A percentile compares a stretch with the other conserved stretches of the same genome.
phyloP scores from a whole-genome alignment of 1,284 basidiomycete species.

The Flammula alnicola region DNA sequence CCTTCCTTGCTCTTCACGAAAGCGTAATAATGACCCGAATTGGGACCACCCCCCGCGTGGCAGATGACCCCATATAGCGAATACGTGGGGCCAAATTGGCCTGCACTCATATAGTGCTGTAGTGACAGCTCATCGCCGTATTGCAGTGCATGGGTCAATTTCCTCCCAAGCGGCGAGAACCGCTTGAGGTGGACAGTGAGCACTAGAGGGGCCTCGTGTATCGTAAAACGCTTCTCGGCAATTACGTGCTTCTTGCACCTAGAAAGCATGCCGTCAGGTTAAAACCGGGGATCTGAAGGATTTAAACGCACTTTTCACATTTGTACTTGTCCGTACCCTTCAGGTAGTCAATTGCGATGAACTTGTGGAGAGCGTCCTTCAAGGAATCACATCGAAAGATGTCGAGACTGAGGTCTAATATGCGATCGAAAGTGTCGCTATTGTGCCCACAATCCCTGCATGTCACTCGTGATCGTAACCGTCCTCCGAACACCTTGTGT shows the following conservation, averaged over 20 bases:
- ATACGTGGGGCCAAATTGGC: conserved; percentile 79
- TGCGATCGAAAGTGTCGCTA: conserved; percentile 96
- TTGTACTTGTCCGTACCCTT: conserved; percentile 96
- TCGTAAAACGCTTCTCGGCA: conserved; percentile 87
- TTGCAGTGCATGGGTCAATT: conserved; percentile 78
- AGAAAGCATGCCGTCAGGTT: conserved; percentile 12
- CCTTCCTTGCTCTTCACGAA: conserved; percentile 78
- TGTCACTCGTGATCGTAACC: conserved; percentile 90
- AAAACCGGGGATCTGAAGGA: conserved; percentile 2
- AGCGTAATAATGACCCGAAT: conserved; percentile 96
- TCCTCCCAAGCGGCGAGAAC: conserved; percentile 89
- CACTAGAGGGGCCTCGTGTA: conserved; percentile 89
- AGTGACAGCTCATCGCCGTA: conserved; percentile 86
- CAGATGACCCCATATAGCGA: conserved; percentile 91
- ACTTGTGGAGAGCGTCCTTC: conserved; percentile 81
- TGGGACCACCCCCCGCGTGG: conserved; percentile 91
- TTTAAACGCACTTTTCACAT: conserved; percentile 89
- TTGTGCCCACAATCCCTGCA: conserved; percentile 85
- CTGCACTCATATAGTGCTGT: conserved; percentile 84
- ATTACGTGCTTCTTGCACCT: conserved; percentile 90
- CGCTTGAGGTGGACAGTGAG: conserved; percentile 97
- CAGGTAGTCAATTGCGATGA: conserved; percentile 83
- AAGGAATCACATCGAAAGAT: conserved; percentile 71
- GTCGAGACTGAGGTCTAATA: conserved; percentile 93
- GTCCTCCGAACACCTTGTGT: conserved; percentile 93